Percentiles rank a stretch among this genome's conserved stretches.
Conservation (phyloP, 768 basidiomycete species). For the Tricholoma sp. region DNA sequence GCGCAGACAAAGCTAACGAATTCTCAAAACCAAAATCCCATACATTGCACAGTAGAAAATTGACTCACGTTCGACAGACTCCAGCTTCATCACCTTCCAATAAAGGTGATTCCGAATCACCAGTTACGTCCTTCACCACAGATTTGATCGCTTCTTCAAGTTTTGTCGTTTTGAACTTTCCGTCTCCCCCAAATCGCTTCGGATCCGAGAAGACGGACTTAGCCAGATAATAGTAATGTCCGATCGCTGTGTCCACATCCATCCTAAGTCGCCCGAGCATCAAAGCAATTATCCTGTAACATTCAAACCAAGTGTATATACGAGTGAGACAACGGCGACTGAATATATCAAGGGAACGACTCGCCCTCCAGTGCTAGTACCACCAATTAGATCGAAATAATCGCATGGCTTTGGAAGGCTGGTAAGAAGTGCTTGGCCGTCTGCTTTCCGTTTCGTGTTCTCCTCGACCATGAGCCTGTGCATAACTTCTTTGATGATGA, state of each 20-base stretch:
- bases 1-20: conserved; percentile 6
- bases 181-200: conserved; percentile 1
- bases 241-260: conserved; percentile 16
- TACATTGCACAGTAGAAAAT: not conserved
- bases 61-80: conserved; percentile 3
- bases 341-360: not conserved
- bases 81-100: not conserved
- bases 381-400: conserved; percentile 21
- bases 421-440: not conserved
- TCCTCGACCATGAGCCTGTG: not conserved
- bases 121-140: not conserved
- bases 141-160: conserved; percentile 1
- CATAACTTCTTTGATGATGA: conserved; percentile 6
- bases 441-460: not conserved
- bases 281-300: conserved; percentile 16
- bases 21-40: not conserved
- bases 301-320: not conserved
- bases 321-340: not conserved
- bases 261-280: conserved; percentile 22
- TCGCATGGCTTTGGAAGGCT: conserved; percentile 14
- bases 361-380: conserved; percentile 21
- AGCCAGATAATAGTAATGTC: conserved; percentile 10
- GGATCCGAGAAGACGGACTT: not conserved
- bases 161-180: not conserved
- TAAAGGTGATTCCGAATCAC: not conserved